A percentile compares a stretch with the other conserved stretches of the same genome.
Evolutionary conservation across 129 eudicot genomes (phyloP).

Genomic region (Flaveria ramosissima): DNA sequence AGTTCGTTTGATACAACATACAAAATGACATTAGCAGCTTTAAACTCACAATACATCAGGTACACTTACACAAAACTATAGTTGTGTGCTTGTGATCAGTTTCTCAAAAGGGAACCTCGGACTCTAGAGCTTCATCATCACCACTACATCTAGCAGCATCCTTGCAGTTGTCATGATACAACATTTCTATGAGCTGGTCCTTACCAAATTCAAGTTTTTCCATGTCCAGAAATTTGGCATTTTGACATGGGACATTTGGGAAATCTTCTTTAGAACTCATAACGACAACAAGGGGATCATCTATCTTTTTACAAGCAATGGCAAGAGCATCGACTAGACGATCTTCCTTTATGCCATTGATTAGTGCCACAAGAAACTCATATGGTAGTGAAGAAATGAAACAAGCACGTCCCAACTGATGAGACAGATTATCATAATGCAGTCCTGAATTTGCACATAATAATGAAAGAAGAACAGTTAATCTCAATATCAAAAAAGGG

Average conservation of each 20-base stretch:
- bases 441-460: conserved; percentile 41
- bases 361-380: conserved; percentile 34
- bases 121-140: conserved; percentile 16
- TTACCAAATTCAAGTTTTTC: neutral
- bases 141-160: neutral
- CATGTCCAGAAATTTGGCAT: conserved; percentile 29
- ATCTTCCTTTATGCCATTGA: neutral
- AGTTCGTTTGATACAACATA: neutral
- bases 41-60: conserved; percentile 4
- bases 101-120: neutral
- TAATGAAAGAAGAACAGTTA: conserved; percentile 45
- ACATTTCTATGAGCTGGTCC: conserved; percentile 21
- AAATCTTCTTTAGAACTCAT: conserved; percentile 32
- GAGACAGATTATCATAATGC: conserved; percentile 22
- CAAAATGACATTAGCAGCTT: neutral
- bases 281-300: conserved; percentile 59
- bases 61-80: conserved; percentile 10
- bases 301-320: conserved; percentile 37
- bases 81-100: neutral
- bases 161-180: conserved; percentile 12
- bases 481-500: conserved; percentile 46
- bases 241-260: neutral
- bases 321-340: conserved; percentile 34
- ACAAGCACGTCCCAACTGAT: conserved; percentile 24
- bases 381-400: conserved; percentile 38